Evolutionary conservation across 768 basidiomycete genomes (phyloP).

Genomic region (Lactifluus subvellereus): DNA sequence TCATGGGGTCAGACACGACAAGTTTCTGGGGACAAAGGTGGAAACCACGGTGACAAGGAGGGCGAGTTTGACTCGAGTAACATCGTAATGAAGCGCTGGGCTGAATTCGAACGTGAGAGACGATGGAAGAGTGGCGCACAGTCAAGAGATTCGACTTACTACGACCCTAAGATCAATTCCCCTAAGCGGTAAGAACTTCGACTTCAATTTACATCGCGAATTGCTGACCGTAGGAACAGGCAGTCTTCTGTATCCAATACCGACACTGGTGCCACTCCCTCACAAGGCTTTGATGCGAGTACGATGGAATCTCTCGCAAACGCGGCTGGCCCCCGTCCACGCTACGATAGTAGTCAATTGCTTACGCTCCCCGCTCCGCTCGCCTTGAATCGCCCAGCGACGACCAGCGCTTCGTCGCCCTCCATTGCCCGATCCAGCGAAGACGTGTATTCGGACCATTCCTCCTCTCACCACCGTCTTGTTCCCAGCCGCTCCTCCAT

Average conservation of each 20-base stretch:
- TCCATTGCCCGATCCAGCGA: constrained; percentile 34
- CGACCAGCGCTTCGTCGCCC: constrained; percentile 29
- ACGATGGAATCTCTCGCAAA: constrained; percentile 55
- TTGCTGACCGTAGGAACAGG: constrained; percentile 39
- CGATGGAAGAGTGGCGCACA: constrained; percentile 86
- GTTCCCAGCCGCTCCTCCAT: constrained; percentile 32
- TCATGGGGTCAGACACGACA: constrained; percentile 95
- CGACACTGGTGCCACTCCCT: constrained; percentile 57
- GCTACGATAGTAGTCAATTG: constrained; percentile 64
- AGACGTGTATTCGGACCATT: constrained; percentile 37
- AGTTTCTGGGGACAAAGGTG: constrained; percentile 49
- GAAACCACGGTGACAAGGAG: constrained; percentile 83
- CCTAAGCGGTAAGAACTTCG: constrained; percentile 52
- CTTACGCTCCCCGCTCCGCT: constrained; percentile 74
- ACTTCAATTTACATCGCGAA: constrained; percentile 16
- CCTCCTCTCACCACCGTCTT: constrained; percentile 41
- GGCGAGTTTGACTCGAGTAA: constrained; percentile 95
- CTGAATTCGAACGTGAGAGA: constrained; percentile 93
- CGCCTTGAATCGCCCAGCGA: constrained; percentile 45
- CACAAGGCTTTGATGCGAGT: constrained; percentile 49
- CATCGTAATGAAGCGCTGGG: constrained; percentile 99
- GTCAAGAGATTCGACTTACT: constrained; percentile 71
- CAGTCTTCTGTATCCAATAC: constrained; percentile 76
- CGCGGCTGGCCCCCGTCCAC: constrained; percentile 40
- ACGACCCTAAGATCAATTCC: constrained; percentile 43